Evolutionary conservation across 345 rosid genomes (phyloP), one percentile per base, ranked within the genome.

Genomic region (Hypericum perforatum): DNA sequence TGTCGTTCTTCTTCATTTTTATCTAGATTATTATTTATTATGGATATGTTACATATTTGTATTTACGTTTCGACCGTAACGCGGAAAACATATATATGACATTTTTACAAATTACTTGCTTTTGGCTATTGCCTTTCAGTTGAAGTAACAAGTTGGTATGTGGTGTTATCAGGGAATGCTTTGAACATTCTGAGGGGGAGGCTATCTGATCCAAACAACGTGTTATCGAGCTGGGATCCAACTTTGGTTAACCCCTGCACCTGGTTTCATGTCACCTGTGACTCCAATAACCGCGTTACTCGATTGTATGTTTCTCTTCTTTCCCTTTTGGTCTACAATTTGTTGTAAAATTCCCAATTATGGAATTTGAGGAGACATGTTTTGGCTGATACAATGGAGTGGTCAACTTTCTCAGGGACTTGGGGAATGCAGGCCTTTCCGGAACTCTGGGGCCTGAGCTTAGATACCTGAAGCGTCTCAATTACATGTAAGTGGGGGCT

Each of bases 151-250:
- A 22, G 32, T 22, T 22, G 32, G 32, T 22, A 1, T 22, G 1
- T 22, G 32, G 32, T 22, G 32, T 22, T 22, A 22, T 22, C 4
- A 53, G 98, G 95, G 15, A 95, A 91, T 73, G 95, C 98, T 39
- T 82, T 91, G 6, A 82, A 75, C 72, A 67, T 81, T 0, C 80
- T 87, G 36, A 71, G 92, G 16, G 66, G 67, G 64, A 81, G 89
- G 77, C 63, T 91, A 36, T 22, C 32, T 22, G 32, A 22, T 22
- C 32, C 32, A 22, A 22, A 22, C 32, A 22, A 22, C 4, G 32
- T 81, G 7, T 86, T 91, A 54, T 95, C 87, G 71, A 91, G 98
- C 78, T 91, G 98, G 98, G 98, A 91, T 84, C 98, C 98, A 9
- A 91, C 82, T 47, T 87, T 91, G 12, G 98, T 91, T n/a, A n/a